Evolutionary conservation across 495 filamentous ascomycete species (phyloP), one percentile per base, ranked within the genome.

Genomic region (Hapsidospora chrysogenum): DNA sequence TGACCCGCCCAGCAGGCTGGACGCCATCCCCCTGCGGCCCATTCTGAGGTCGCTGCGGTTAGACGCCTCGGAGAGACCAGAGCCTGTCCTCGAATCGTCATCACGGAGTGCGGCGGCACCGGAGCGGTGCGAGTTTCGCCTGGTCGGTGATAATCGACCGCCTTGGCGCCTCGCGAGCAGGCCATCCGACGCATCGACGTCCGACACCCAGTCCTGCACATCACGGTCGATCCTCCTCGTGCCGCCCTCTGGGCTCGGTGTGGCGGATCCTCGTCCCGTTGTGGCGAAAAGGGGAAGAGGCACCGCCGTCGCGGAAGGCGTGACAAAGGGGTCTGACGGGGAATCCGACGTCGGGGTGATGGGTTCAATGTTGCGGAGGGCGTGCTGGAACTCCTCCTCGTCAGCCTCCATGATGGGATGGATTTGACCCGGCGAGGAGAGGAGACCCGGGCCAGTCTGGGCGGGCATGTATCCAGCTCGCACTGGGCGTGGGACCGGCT

Each of bases 391-490:
- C 20, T 70, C 73, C 33, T 85, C 81, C 27, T 92, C 85, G 34
- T 80, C 74, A 0, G 66, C 63, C 40, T 74, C 69, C 36, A 66
- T 63, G 32, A 74, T 74, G 0, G 69, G 69, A 39, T 70, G 63
- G 40, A 74, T 72, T 7, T 49, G 47, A 7, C 55, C 53, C 1
- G 45, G 15, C 20, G 43, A 47, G 29, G 43, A 37, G 9, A 48
- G 31, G 22, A 14, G 9, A 26, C 35, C 9, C 37, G 47, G 9
- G 35, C 20, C 33, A 15, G 32, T 36, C 15, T 34, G 51, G 26
- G 49, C 52, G 33, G 41, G 53, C 41, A 42, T 41, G 26, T 56
- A 52, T 18, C 56, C 35, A 0, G 50, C 51, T 31, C 45, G 38
- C 6, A 49, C 48, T 4, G 34, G 2, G 42, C 46, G 17, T 37